phyloP scores from a whole-genome alignment of 805 yeast species.

The Ogataea paraovalis region DNA sequence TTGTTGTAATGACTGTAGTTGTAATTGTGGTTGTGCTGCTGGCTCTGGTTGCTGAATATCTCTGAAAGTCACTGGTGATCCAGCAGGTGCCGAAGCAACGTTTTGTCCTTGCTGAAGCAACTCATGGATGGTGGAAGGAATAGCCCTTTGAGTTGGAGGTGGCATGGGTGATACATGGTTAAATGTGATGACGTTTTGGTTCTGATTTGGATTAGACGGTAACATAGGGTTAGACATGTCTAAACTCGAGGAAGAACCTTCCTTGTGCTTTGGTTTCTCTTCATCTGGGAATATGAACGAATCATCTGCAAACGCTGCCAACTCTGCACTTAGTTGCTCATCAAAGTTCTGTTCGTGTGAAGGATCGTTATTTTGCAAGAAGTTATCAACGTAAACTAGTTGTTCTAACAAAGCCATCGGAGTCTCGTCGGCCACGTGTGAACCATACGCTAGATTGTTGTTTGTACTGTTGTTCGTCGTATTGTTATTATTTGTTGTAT shows the following conservation, averaged over 20 bases:
- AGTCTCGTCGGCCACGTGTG: constrained; percentile 27
- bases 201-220: background rate
- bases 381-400: constrained; percentile 74
- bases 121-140: constrained; percentile 32
- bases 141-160: constrained; percentile 6
- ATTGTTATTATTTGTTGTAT: background rate
- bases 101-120: constrained; percentile 4
- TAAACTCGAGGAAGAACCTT: constrained; percentile 7
- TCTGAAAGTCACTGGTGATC: background rate
- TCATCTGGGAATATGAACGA: constrained; percentile 79
- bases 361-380: constrained; percentile 47
- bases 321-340: constrained; percentile 55
- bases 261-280: constrained; percentile 51
- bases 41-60: constrained; percentile 33
- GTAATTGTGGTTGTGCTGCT: constrained; percentile 30
- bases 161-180: constrained; percentile 7
- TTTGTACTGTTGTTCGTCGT: background rate
- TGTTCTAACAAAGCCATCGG: constrained; percentile 61
- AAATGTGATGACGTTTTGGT: constrained; percentile 2
- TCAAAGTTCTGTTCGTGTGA: constrained; percentile 40
- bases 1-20: constrained; percentile 17
- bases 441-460: background rate
- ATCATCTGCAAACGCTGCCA: constrained; percentile 81
- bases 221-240: background rate
- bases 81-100: background rate